phyloP scores from a whole-genome alignment of 31 red algal genomes.

The Endocladia muricata region DNA sequence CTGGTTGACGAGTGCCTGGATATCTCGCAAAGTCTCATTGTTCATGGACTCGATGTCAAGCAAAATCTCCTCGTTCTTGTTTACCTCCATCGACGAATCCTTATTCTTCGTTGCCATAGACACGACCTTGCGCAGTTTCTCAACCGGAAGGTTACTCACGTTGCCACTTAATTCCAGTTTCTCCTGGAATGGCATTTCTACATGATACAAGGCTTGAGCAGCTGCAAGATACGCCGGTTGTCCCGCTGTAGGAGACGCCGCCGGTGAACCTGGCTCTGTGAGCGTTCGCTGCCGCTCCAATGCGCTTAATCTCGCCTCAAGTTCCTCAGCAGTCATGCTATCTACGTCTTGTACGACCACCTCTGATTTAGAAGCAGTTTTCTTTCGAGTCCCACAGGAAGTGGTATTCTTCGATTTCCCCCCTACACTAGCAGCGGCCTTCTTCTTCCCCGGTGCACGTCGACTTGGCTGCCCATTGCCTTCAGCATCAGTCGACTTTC shows the following conservation, averaged over 20 bases:
- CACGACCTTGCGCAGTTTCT: constrained; percentile 81
- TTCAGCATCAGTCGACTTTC: constrained; percentile 14
- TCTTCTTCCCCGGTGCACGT: constrained; percentile 26
- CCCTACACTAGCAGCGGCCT: not conserved
- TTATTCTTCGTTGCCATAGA: constrained; percentile 46
- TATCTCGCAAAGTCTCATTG: constrained; percentile 78
- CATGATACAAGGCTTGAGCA: constrained; percentile 59
- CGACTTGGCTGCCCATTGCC: constrained; percentile 3
- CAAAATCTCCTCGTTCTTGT: constrained; percentile 81
- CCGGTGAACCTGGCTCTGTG: constrained; percentile 48
- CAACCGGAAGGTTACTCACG: constrained; percentile 57
- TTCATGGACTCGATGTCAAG: constrained; percentile 80
- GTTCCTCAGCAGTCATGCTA: constrained; percentile 31
- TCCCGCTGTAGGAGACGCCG: constrained; percentile 35
- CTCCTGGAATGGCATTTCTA: constrained; percentile 78
- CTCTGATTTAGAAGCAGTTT: constrained; percentile 18
- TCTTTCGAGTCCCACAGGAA: constrained; percentile 2
- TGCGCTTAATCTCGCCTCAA: constrained; percentile 43
- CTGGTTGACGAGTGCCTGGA: constrained; percentile 74
- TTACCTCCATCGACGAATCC: constrained; percentile 64
- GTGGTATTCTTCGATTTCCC: not conserved
- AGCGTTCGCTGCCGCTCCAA: constrained; percentile 48
- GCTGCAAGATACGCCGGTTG: constrained; percentile 25
- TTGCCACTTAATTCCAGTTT: constrained; percentile 63
- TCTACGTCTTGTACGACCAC: constrained; percentile 11